These are phyloP conservation scores for Penicillium sclerotigenum DNA, from an alignment of 2,329 filamentous ascomycete genomes.

Conservation along the genomic window DNA sequence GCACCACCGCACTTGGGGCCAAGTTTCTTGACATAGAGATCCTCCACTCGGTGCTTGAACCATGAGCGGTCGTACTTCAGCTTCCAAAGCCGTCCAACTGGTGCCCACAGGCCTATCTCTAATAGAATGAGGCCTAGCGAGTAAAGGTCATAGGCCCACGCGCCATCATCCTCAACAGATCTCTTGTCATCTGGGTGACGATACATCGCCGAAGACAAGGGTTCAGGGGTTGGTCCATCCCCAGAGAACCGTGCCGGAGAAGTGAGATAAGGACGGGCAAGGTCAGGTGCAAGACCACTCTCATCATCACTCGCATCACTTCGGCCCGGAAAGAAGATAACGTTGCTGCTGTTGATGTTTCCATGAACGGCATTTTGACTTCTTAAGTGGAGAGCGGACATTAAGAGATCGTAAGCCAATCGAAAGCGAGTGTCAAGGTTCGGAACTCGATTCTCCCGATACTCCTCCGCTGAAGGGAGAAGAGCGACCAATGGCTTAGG, in stretches of 20 bases:
- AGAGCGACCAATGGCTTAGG: slow-evolving; percentile 44
- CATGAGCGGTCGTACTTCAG: slow-evolving; percentile 60
- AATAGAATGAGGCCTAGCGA: slow-evolving; percentile 60
- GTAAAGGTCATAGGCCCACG: slow-evolving; percentile 56
- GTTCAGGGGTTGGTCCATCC: slow-evolving; percentile 47
- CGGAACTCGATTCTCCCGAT: slow-evolving; percentile 42
- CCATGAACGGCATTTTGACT: slow-evolving; percentile 57
- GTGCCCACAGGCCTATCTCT: slow-evolving; percentile 63
- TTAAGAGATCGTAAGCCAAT: slow-evolving; percentile 57
- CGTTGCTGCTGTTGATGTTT: slow-evolving; percentile 63
- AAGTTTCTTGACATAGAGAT: slow-evolving; percentile 60
- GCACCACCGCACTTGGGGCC: slow-evolving; percentile 62
- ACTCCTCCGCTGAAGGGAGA: slow-evolving; percentile 42
- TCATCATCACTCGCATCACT: slow-evolving; percentile 35
- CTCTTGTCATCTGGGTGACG: slow-evolving; percentile 54
- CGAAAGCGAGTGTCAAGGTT: slow-evolving; percentile 61
- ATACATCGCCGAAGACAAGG: slow-evolving; percentile 56
- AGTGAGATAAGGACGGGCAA: slow-evolving; percentile 56
- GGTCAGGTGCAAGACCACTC: slow-evolving; percentile 40
- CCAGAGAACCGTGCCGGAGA: slow-evolving; percentile 59
- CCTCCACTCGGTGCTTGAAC: slow-evolving; percentile 63
- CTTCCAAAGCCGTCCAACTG: slow-evolving; percentile 62
- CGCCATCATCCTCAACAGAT: slow-evolving; percentile 36
- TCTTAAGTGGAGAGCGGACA: slow-evolving; percentile 57
- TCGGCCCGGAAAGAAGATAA: slow-evolving; percentile 53